Base-by-base conservation (phyloP, 1,139 yeast genomes). In the Lodderomyces orthopsilosis region DNA sequence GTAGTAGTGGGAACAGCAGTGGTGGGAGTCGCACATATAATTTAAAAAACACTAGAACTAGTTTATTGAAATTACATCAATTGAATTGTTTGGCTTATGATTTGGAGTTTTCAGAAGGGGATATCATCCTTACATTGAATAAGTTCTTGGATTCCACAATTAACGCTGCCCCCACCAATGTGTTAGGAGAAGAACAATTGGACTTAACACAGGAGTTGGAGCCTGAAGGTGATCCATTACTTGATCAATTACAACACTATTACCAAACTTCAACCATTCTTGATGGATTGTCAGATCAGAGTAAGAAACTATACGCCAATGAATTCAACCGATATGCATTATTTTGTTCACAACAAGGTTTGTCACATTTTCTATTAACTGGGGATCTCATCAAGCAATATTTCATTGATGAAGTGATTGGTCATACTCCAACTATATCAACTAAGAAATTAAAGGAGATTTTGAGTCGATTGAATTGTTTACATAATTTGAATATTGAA, bases 121-220 rank as follows among this genome's bases (percentile, higher is more conserved):
- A 83, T 53, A 78, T 85, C 46, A 65, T 83, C 4, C 81, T 83
- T 47, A 66, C 84, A 13, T 80, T 49, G 18, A 49, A 49, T 32
- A 41, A 40, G 18, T 45, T 47, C 40, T 38, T 48, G 32, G 47
- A 45, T 19, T 37, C 40, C 12, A 39, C 23, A 9, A 18, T 17
- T 17, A 38, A 6, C 19, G 13, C 33, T 10, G 26, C 28, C 18
- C n/a, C 28, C n/a, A 12, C 35, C 21, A 10, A 4, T 12, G 35
- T 12, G 4, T 9, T n/a, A 8, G 13, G 19, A 12, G 12, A 17
- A 3, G 21, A 37, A 3, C 40, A 37, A 27, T 5, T 27, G 13
- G 22, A 18, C 2, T 6, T 14, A 4, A 10, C 9, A 8, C 30
- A 22, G 2, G 41, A 30, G 12, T 17, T 18, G 12, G 37, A 33